These are phyloP conservation scores for Afroboletus lepidellus DNA, from an alignment of 1,284 basidiomycete species.

Conservation along the genomic window DNA sequence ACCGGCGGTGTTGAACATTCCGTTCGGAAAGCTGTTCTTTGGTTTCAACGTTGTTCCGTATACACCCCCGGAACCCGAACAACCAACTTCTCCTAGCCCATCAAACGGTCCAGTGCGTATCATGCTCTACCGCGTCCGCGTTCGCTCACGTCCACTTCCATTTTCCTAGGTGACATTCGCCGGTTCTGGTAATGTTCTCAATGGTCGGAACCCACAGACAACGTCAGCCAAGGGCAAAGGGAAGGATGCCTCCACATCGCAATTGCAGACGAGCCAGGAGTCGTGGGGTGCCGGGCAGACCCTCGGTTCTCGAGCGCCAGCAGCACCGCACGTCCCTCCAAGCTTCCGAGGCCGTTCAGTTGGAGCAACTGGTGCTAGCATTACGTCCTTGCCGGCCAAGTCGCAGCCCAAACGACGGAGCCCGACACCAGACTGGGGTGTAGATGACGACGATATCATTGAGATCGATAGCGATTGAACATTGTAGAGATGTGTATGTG, in stretches of 20 bases:
- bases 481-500: slow-evolving; percentile 8
- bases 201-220: slow-evolving; percentile 40
- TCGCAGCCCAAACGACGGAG: slow-evolving; percentile 45
- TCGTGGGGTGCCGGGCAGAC: slow-evolving; percentile 61
- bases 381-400: slow-evolving; percentile 42
- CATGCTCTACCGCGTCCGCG: not conserved
- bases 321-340: slow-evolving; percentile 36
- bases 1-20: slow-evolving; percentile 87
- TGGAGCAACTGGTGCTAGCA: slow-evolving; percentile 55
- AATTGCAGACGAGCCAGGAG: slow-evolving; percentile 28
- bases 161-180: slow-evolving; percentile 42
- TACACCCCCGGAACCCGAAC: slow-evolving; percentile 45
- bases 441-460: slow-evolving; percentile 73
- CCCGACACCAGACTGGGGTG: slow-evolving; percentile 73
- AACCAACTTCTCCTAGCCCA: slow-evolving; percentile 30
- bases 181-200: slow-evolving; percentile 55
- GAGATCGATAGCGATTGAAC: slow-evolving; percentile 70
- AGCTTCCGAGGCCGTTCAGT: slow-evolving; percentile 38
- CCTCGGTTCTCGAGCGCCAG: slow-evolving; percentile 44
- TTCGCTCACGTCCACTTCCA: slow-evolving; percentile 1
- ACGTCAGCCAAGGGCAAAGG: slow-evolving; percentile 50
- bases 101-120: slow-evolving; percentile 28
- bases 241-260: slow-evolving; percentile 41
- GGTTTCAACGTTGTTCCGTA: slow-evolving; percentile 81
- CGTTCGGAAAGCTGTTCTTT: slow-evolving; percentile 93